Base-by-base conservation (phyloP, 768 basidiomycete genomes). In the Auricularia heimuer region DNA sequence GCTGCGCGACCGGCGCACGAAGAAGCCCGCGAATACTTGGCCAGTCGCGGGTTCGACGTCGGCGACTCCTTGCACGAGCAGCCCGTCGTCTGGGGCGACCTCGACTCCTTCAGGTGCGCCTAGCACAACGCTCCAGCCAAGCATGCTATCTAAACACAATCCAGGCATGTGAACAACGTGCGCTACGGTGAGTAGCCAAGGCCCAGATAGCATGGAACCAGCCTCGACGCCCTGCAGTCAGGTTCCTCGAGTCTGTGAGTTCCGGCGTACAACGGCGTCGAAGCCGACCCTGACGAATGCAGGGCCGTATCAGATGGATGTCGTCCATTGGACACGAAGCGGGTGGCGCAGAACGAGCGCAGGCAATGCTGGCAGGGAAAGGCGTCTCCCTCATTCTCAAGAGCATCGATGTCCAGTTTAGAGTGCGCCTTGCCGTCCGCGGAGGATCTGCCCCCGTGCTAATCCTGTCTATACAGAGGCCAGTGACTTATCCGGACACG, bases 251-350 rank as follows among this genome's bases (percentile, higher is more conserved):
- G 42, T 67, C 67, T 33, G 67, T 67, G 51, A 35, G 67, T 6
- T 12, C 35, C 24, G 21, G 12, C 29, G 54, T n/a, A 29, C 29
- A 2, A 29, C 2, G 2, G 16, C 24, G 11, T 45, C 18, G n/a
- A 18, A 65, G 33, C 10, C 3, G 36, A 39, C 29, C 54, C 42
- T 62, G 44, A 18, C 29, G 34, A n/a, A 11, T 29, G 37, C 36
- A 68, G 68, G 68, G 68, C 12, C 64, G 68, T 35, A 68, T 68
- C 62, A 58, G 62, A 35, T 68, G 66, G 67, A 61, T 68, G n/a
- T 18, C 39, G 39, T 61, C 67, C 34, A 21, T 68, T 10, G 68
- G 54, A 39, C 44, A 58, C 6, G 47, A 62, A 33, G 35, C 47
- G 54, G 65, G 63, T n/a, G 64, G 63, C 58, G 39, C 65, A n/a